Base-by-base conservation (phyloP, 1,284 basidiomycete species). In the Puccinia coronata region DNA sequence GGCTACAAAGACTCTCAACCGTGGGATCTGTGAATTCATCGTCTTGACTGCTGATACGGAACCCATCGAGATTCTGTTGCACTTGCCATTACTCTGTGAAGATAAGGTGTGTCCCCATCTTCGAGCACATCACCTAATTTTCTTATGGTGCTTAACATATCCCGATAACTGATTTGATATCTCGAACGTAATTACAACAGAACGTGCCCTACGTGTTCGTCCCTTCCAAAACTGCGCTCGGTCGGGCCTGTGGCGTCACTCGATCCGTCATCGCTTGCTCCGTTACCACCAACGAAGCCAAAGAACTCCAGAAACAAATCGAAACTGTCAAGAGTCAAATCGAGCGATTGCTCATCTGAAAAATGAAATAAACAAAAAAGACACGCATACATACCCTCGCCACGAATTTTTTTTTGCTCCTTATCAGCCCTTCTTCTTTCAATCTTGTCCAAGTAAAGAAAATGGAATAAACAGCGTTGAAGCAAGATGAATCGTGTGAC, bases 21-120 rank as follows among this genome's bases (percentile, higher is more conserved):
- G 97, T 86, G 96, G 97, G 88, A 96, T 98, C 85, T 93, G 95
- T 84, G 97, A 99, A 88, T 94, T 99, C 88, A 96, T 99, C 88
- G 91, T 99, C 86, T 90, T 99, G 88, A 97, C 97, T 82, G 97
- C 95, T 82, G 88, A 97, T 86, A 96, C 96, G 67, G 96, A 99
- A 87, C 96, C 96, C 74, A 91, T 99, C 85, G 96, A 99, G 87
- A 99, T 99, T 86, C 89, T 99, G 72, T 91, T 99, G 83, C 97
- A 99, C 88, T 91, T 99, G 39, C 97, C 97, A 63, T 89, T 99
- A 78, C 90, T 99, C 61, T 99, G 97, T 87, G 97, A 99, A 88
- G 97, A 99, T 89, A 99, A 99, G 90, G 93, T 92, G 77, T 12
- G 87, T 59, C n/a, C 23, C 39, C 39, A 47, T 67, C 16, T 39